Evolutionary conservation across 768 basidiomycete genomes (phyloP).

Genomic region (Holtermannia corniformis): DNA sequence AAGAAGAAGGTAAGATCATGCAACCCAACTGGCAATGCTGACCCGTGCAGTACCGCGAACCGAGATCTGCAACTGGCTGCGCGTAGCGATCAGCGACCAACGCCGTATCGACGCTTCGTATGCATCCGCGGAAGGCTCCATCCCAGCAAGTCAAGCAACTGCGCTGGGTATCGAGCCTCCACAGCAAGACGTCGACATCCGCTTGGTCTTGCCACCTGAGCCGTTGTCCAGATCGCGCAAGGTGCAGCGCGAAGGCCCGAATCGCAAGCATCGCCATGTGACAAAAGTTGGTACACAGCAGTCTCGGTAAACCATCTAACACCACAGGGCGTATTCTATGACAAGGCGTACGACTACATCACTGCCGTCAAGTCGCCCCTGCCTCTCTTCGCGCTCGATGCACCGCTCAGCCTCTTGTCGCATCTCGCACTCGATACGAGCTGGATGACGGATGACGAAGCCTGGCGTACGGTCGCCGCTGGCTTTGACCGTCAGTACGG

Average conservation of each 20-base stretch:
- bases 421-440: constrained; percentile 22
- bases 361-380: constrained; percentile 15
- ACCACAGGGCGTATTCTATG: constrained; percentile 28
- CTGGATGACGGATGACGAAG: constrained; percentile 35
- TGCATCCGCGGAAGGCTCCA: constrained; percentile 25
- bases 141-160: constrained; percentile 20
- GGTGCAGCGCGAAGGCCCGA: constrained; percentile 19
- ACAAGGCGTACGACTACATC: constrained; percentile 34
- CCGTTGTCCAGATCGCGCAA: constrained; percentile 15
- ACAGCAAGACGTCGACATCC: constrained; percentile 25
- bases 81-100: constrained; percentile 31
- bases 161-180: constrained; percentile 15
- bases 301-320: neutral
- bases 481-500: neutral
- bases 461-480: constrained; percentile 16
- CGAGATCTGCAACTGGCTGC: constrained; percentile 30
- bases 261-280: constrained; percentile 25
- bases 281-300: constrained; percentile 14
- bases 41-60: constrained; percentile 26
- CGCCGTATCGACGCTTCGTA: constrained; percentile 33
- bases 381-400: constrained; percentile 35
- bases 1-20: constrained; percentile 32
- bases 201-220: constrained; percentile 32
- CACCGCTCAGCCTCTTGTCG: constrained; percentile 18
- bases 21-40: neutral